phyloP scores from a whole-genome alignment of 2,329 filamentous ascomycete species.

The Dichotomopilus funicola region DNA sequence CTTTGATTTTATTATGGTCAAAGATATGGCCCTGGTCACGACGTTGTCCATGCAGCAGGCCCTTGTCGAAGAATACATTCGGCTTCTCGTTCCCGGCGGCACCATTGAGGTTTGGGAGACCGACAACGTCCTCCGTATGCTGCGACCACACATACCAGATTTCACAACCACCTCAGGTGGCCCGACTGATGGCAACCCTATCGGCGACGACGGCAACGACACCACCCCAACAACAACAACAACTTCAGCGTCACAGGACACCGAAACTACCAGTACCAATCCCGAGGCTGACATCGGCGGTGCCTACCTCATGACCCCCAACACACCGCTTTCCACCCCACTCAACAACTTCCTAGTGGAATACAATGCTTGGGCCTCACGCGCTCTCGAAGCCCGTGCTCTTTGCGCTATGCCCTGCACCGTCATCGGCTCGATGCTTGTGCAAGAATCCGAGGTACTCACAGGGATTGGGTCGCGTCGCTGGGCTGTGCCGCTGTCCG shows the following conservation, averaged over 20 bases:
- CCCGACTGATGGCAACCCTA: slow-evolving; percentile 25
- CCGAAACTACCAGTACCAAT: not conserved
- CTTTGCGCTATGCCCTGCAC: slow-evolving; percentile 73
- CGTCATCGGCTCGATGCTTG: slow-evolving; percentile 64
- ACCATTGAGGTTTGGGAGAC: slow-evolving; percentile 84
- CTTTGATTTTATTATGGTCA: slow-evolving; percentile 84
- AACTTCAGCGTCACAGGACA: not conserved
- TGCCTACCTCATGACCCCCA: slow-evolving; percentile 75
- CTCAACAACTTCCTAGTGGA: slow-evolving; percentile 77
- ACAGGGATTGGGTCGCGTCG: slow-evolving; percentile 65
- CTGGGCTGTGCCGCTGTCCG: slow-evolving; percentile 78
- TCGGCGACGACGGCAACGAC: slow-evolving; percentile 10
- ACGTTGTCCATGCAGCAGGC: slow-evolving; percentile 51
- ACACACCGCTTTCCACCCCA: slow-evolving; percentile 73
- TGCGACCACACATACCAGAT: slow-evolving; percentile 68
- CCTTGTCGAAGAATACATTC: slow-evolving; percentile 65
- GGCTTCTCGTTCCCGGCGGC: slow-evolving; percentile 71
- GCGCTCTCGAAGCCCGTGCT: slow-evolving; percentile 65
- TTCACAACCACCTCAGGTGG: slow-evolving; percentile 24
- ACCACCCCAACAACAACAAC: not conserved
- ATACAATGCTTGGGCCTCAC: slow-evolving; percentile 75
- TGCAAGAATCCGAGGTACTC: slow-evolving; percentile 72
- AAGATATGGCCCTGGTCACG: slow-evolving; percentile 67
- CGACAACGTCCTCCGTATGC: slow-evolving; percentile 75
- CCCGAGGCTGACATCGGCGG: slow-evolving; percentile 62